Percentiles rank a stretch among this genome's conserved stretches.
phyloP scores from a whole-genome alignment of 176 grass and related monocot species.

The Avena atlantica region DNA sequence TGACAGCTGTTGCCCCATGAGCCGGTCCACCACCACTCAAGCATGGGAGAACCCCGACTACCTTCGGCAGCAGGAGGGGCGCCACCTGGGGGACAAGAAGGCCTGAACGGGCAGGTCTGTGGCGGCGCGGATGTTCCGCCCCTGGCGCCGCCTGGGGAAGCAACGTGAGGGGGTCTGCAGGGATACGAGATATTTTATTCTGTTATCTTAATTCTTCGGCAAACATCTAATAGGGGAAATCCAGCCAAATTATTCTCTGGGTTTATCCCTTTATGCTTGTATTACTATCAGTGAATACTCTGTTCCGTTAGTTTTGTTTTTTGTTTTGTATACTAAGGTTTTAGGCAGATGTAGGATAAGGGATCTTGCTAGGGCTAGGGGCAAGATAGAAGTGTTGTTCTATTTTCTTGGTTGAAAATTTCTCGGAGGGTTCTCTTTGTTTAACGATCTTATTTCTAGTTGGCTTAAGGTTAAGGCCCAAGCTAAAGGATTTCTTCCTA shows the following conservation, averaged over 20 bases:
- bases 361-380: not conserved
- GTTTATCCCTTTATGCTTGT: not conserved
- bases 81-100: too few relatives aligned
- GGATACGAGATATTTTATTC: too few relatives aligned
- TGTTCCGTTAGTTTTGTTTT: not conserved
- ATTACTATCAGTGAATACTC: not conserved
- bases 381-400: slow-evolving; percentile 8
- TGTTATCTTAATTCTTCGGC: not conserved
- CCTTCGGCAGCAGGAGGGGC: too few relatives aligned
- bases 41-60: too few relatives aligned
- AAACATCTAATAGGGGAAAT: slow-evolving; percentile 2
- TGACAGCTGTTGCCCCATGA: too few relatives aligned
- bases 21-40: too few relatives aligned
- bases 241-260: not conserved
- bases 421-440: not conserved
- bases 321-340: not conserved
- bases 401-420: not conserved
- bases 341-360: not conserved
- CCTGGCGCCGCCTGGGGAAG: too few relatives aligned
- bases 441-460: not conserved
- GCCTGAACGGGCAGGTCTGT: too few relatives aligned
- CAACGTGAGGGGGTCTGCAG: too few relatives aligned
- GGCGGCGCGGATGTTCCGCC: too few relatives aligned
- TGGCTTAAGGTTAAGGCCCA: not conserved
- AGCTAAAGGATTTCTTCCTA: not conserved